Conservation (phyloP, 768 basidiomycete genomes). For the Psilocybe sp. region DNA sequence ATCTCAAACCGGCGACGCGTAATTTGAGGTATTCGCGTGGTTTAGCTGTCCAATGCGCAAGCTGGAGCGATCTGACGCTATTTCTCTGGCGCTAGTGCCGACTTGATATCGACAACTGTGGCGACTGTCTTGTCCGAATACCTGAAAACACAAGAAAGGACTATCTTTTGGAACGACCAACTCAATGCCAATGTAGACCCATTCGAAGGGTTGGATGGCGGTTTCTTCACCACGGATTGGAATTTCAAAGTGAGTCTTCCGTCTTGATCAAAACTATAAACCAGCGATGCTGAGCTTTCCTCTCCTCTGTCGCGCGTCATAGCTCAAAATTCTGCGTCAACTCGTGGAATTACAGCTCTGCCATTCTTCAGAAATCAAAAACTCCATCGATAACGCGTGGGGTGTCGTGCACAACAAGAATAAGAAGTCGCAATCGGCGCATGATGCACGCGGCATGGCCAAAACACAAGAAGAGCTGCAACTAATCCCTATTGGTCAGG, state of each 20-base stretch:
- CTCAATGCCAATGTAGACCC: slow-evolving; percentile 69
- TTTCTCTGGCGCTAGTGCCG: slow-evolving; percentile 52
- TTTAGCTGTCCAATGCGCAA: slow-evolving; percentile 21
- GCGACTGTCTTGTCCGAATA: slow-evolving; percentile 67
- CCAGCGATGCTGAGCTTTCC: slow-evolving; percentile 6
- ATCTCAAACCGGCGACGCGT: slow-evolving; percentile 85
- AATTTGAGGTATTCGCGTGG: slow-evolving; percentile 72
- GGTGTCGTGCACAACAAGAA: slow-evolving; percentile 82
- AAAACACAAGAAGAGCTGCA: slow-evolving; percentile 63
- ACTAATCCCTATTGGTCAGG: slow-evolving; percentile 74
- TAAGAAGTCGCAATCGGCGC: slow-evolving; percentile 70
- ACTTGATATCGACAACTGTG: slow-evolving; percentile 79
- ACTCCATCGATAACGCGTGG: slow-evolving; percentile 79
- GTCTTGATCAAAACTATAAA: slow-evolving; percentile 16
- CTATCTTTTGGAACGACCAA: slow-evolving; percentile 79
- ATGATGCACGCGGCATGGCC: slow-evolving; percentile 59
- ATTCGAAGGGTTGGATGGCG: slow-evolving; percentile 60
- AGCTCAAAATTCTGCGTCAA: slow-evolving; percentile 83
- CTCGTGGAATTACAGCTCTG: slow-evolving; percentile 82
- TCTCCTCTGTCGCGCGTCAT: slow-evolving; percentile 3
- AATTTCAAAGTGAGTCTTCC: slow-evolving; percentile 65
- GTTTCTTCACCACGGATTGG: slow-evolving; percentile 82
- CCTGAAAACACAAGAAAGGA: slow-evolving; percentile 70
- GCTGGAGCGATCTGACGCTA: slow-evolving; percentile 23
- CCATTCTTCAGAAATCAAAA: slow-evolving; percentile 68